Evolutionary conservation across 176 grass and related monocot genomes (phyloP), one percentile per base, ranked within the genome.

Genomic region (Aegilops sharonensis): DNA sequence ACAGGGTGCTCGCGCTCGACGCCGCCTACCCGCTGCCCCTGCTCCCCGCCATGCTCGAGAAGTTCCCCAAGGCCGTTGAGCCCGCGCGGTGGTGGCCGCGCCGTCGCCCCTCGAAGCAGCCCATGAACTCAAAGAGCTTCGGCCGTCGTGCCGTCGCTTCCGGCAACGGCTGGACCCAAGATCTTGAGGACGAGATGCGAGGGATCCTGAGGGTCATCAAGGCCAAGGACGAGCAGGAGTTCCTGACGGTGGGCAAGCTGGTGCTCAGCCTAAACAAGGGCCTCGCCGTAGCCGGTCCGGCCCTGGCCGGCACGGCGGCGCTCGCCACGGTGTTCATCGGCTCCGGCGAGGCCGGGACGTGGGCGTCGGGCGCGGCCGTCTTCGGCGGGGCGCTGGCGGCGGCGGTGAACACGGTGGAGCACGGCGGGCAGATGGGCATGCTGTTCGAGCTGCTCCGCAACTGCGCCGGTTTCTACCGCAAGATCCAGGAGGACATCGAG

Each of bases 401-500:
- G 1, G 83, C 66, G 5, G 79, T 47, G 63, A 91, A 93, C 83
- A 93, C 89, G n/a, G 11, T 88, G 24, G 92, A 93, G 79, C 89
- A 93, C 37, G 88, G 85, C 0, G 89, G 79, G 14, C 86, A 93
- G 85, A 71, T 91, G 9, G 92, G 92, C 31, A 93, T 93, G 92
- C 30, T 93, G 79, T 93, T 93, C 82, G 92, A 93, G 92, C 61
- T 93, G 30, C 30, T 31, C 30, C 30, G 30, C 30, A 31, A 31
- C 30, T 75, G 29, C 36, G 79, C 75, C 5, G 57, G 13, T 0
- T 87, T 73, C 81, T 94, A 91, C 84, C 81, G 61, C 32, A 84
- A 80, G 89, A 11, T 94, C 21, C 78, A 91, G 64, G 89, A 91
- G 84, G 92, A 89, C 15, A 89, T 94, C 64, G 89, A 91, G 34